Evolutionary conservation across 2,329 filamentous ascomycete species (phyloP), one percentile per base, ranked within the genome.

Genomic region (Mycosphaerelloides madeirae): DNA sequence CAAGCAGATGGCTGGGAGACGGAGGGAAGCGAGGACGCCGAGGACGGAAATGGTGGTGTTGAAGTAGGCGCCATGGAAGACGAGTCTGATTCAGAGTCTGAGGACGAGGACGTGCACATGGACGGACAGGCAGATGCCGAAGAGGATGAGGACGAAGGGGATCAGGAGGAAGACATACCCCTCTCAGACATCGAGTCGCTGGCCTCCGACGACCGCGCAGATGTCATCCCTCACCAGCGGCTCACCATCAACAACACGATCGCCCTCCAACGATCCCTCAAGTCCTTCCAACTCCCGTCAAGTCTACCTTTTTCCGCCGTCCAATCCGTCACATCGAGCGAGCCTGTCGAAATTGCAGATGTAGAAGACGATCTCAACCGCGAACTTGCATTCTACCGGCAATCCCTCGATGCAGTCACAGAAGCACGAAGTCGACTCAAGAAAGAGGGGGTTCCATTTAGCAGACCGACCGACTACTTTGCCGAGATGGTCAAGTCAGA

Each of bases 401-500:
- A 97, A 71, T 85, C 85, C 37, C 79, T 95, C 31, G 81, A 86
- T 29, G 88, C 88, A 1, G 88, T 84, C 3, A 79, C 83, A 53
- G 72, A 80, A 48, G 93, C 81, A 2, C 84, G 91, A 44, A 67
- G 72, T n/a, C 72, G 83, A 50, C 76, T 98, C 18, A 84, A 86
- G 63, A 83, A 84, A 52, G 91, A 96, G 67, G 84, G 84, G 7
- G 78, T 91, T 1, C 80, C 86, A 6, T 98, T 98, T 70, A 84
- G 87, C 20, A 80, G 93, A 8, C 93, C 93, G 3, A 83, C 80
- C 44, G 93, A 98, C 71, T 98, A 95, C 72, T 98, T 98, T 60
- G 93, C 93, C 34, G 93, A 98, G 76, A 98, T 97, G 90, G 84
- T 96, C 61, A 97, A 97, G 80, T 87, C 84, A 61, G 93, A 98